Evolutionary conservation across 805 yeast species (phyloP), one percentile per base, ranked within the genome.

Genomic region (Grigorovia yakushimaensis): DNA sequence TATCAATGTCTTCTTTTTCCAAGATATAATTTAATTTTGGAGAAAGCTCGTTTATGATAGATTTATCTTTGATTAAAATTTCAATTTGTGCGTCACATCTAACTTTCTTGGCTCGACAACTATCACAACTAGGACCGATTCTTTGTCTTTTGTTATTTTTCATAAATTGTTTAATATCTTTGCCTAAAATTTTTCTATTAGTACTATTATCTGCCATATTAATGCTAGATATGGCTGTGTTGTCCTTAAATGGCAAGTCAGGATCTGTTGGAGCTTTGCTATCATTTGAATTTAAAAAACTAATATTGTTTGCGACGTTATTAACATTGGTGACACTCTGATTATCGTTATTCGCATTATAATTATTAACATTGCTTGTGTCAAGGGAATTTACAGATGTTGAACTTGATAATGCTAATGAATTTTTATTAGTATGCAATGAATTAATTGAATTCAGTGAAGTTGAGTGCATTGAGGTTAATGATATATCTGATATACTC

Each of bases 51-150:
- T 51, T 44, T 9, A 57, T 44, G 11, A 62, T 46, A n/a, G 48
- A 15, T 15, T 62, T 55, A 42, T 56, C 58, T 46, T 61, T 61
- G 36, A 47, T 46, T 15, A 78, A 49, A 21, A 76, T 67, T 33
- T 65, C 61, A 11, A 82, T 76, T 53, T 73, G 79, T 1, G 89
- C 86, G 61, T 82, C 80, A 65, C 91, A 83, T 63, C 80, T 83
- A 49, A 82, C 82, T 59, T 83, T 83, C 48, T 87, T 72, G 15
- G 76, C 58, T 46, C 88, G 70, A 61, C 91, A 83, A 43, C 76
- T 67, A 60, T 83, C 88, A 62, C 91, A 83, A 39, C 84, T 78
- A 2, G 88, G 88, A 0, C 91, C 88, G 18, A 77, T 69, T 49
- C 91, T 67, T 64, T 83, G 89, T 54, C 88, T 59, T 46, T 64